phyloP scores from a whole-genome alignment of 2,329 filamentous ascomycete species.

The Sporothrix protearum region DNA sequence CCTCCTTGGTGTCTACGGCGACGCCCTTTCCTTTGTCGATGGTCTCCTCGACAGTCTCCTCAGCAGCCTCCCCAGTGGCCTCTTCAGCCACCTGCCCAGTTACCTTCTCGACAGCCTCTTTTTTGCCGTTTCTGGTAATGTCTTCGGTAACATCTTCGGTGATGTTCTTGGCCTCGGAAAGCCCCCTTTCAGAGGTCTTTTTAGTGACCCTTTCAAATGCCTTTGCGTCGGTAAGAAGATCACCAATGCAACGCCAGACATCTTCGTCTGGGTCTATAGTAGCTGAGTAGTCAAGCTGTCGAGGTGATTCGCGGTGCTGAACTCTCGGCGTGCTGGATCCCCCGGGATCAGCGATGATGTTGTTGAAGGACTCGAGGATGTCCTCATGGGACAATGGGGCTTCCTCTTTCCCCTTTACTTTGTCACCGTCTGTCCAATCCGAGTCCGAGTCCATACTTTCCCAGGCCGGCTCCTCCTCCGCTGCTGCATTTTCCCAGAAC shows the following conservation, averaged over 20 bases:
- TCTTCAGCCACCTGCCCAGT: not conserved
- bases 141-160: constrained; percentile 43
- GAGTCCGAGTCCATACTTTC: too few species aligned
- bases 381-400: too few species aligned
- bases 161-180: too few species aligned
- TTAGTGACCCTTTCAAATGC: not conserved
- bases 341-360: too few species aligned
- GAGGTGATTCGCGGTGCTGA: not conserved
- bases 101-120: not conserved
- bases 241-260: constrained; percentile 45
- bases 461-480: too few species aligned
- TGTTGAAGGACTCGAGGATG: not conserved
- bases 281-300: not conserved
- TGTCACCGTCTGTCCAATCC: too few species aligned
- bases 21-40: not conserved
- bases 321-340: not conserved
- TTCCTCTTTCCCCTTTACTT: too few species aligned
- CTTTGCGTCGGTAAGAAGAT: constrained; percentile 50
- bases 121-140: not conserved
- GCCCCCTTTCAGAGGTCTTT: not conserved
- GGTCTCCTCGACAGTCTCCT: not conserved
- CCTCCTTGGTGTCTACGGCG: not conserved
- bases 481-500: too few species aligned
- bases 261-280: not conserved
- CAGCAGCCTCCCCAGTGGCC: not conserved